phyloP scores from a whole-genome alignment of 148 eudicot species.

The Vaccinium macrocarpon region DNA sequence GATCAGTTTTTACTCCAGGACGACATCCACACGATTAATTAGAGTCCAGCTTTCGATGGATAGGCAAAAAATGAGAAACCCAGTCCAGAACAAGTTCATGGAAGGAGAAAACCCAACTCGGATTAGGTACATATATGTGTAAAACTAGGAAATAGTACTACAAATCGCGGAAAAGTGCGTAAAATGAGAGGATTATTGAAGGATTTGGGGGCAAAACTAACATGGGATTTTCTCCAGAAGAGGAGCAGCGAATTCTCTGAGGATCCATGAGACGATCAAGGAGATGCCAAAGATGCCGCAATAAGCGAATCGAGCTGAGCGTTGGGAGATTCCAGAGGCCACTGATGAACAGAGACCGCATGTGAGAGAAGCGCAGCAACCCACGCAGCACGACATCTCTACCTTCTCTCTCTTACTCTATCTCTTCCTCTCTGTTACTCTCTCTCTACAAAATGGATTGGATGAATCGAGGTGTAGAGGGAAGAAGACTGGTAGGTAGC shows the following conservation, averaged over 20 bases:
- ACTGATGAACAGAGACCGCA: conserved; percentile 89
- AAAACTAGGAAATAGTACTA: not conserved
- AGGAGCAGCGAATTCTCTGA: conserved; percentile 79
- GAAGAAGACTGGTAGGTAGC: not conserved
- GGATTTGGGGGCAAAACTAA: conserved; percentile 20
- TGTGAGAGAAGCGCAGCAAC: conserved; percentile 76
- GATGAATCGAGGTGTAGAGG: not conserved
- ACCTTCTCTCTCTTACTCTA: conserved; percentile 12
- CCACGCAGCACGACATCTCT: conserved; percentile 68
- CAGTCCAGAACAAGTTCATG: not conserved
- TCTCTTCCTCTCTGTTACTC: conserved; percentile 14
- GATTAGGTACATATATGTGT: conserved; percentile 7
- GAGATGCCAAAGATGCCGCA: conserved; percentile 89
- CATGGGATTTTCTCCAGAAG: conserved; percentile 72
- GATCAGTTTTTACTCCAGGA: no score
- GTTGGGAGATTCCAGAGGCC: conserved; percentile 76
- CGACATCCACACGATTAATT: no score
- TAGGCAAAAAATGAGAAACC: no score
- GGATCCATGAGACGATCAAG: conserved; percentile 77
- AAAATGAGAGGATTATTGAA: not conserved
- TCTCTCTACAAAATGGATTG: not conserved
- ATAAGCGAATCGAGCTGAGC: conserved; percentile 80
- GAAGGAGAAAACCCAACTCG: not conserved
- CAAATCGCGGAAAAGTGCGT: not conserved
- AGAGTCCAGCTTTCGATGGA: no score